Evolutionary conservation across 164 flowering plant genomes (phyloP).

Genomic region (Houttuynia cordata): DNA sequence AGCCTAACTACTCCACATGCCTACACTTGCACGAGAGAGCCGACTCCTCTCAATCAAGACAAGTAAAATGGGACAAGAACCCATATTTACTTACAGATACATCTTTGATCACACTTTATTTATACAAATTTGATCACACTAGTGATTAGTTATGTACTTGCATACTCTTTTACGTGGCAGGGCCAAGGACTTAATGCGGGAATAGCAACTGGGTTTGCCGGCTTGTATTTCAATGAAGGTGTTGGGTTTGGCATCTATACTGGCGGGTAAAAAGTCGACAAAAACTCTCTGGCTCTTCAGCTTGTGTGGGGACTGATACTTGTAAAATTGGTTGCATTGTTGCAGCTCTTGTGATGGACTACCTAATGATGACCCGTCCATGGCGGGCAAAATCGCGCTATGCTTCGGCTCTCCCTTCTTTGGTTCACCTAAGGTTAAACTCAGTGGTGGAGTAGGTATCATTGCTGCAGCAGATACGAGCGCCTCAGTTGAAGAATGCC

Average conservation of each 20-base stretch:
- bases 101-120: too few relatives aligned
- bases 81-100: too few relatives aligned
- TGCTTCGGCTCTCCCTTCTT: neutral
- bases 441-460: slow-evolving; percentile 1
- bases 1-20: too few relatives aligned
- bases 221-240: neutral
- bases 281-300: neutral
- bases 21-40: too few relatives aligned
- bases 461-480: slow-evolving; percentile 13
- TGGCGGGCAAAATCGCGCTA: neutral
- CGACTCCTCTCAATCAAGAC: too few relatives aligned
- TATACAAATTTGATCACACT: too few relatives aligned
- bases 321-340: neutral
- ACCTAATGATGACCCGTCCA: neutral
- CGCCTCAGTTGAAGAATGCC: slow-evolving; percentile 2
- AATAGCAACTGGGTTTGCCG: neutral
- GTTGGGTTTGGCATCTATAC: neutral
- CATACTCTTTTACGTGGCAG: slow-evolving; percentile 2
- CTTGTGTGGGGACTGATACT: neutral
- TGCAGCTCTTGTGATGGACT: neutral
- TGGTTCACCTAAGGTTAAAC: neutral
- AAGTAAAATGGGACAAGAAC: too few relatives aligned
- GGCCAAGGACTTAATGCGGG: slow-evolving; percentile 4
- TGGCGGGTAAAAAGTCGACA: neutral
- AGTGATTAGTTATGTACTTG: too few relatives aligned